Conservation (phyloP, 2,329 filamentous ascomycete species). For the Corynespora cassiicola region DNA sequence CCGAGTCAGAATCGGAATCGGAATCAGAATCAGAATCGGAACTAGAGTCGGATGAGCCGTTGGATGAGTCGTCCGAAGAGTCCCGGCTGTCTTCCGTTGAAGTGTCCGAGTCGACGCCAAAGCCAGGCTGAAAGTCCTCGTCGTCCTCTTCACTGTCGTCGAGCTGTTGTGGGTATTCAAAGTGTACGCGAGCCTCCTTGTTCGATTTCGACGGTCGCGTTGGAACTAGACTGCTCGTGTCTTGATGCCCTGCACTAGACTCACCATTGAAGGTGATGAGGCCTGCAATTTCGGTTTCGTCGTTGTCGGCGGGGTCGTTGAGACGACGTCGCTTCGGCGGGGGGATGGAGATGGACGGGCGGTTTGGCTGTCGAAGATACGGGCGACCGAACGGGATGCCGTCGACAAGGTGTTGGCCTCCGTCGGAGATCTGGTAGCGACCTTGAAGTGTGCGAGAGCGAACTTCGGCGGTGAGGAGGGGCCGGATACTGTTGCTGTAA, state of each 20-base stretch:
- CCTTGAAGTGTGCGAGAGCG: constrained; percentile 75
- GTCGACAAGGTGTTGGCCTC: constrained; percentile 83
- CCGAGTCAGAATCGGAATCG: constrained; percentile 24
- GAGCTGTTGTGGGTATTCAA: constrained; percentile 21
- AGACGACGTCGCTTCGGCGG: constrained; percentile 69
- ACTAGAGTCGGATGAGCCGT: constrained; percentile 27
- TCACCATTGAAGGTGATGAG: constrained; percentile 19
- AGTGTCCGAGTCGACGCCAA: constrained; percentile 15
- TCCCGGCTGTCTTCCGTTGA: constrained; percentile 15
- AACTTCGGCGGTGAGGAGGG: constrained; percentile 77
- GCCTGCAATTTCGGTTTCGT: constrained; percentile 13
- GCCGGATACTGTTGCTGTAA: constrained; percentile 68
- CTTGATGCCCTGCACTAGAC: not conserved
- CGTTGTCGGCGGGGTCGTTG: constrained; percentile 33
- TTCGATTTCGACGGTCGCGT: not conserved
- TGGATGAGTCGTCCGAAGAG: constrained; percentile 12
- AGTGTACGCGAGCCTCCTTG: constrained; percentile 23
- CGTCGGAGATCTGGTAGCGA: constrained; percentile 78
- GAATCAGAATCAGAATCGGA: constrained; percentile 12
- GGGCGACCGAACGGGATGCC: constrained; percentile 84
- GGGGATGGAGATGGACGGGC: constrained; percentile 74
- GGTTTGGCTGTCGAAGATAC: constrained; percentile 64
- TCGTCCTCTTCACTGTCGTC: constrained; percentile 34
- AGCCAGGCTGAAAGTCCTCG: constrained; percentile 33
- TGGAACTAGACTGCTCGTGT: not conserved